These are phyloP conservation scores for Termitomyces sp. DNA, from an alignment of 768 basidiomycete species.

Conservation along the genomic window DNA sequence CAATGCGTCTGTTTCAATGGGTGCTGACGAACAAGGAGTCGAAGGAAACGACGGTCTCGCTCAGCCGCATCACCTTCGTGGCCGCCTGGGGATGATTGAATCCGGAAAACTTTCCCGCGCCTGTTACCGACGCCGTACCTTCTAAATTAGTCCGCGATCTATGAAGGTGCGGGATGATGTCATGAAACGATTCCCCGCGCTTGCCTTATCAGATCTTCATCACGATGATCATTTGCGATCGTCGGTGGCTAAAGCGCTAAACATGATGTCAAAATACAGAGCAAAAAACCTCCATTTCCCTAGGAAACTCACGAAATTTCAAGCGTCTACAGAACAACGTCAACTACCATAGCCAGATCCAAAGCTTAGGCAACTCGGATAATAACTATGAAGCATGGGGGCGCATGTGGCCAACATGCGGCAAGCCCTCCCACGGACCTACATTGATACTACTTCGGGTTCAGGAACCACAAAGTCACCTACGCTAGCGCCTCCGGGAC, in stretches of 20 bases:
- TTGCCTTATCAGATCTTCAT: constrained; percentile 1
- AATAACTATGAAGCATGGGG: background rate
- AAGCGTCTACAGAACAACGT: background rate
- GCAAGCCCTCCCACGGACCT: background rate
- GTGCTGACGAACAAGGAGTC: background rate
- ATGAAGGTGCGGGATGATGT: background rate
- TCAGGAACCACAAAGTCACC: background rate
- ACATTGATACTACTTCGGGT: background rate
- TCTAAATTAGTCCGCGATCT: background rate
- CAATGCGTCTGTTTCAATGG: background rate
- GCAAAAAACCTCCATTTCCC: background rate
- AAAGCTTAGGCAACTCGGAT: background rate
- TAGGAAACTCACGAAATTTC: background rate
- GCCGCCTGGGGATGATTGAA: background rate
- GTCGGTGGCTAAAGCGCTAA: background rate
- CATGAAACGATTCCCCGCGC: background rate
- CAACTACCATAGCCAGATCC: background rate
- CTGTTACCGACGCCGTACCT: background rate
- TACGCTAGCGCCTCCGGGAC: background rate
- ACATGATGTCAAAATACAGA: background rate
- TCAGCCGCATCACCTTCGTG: too few species aligned
- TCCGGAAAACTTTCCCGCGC: background rate
- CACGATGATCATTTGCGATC: background rate
- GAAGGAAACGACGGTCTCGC: background rate
- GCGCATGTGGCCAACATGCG: constrained; percentile 6